phyloP scores from a whole-genome alignment of 768 basidiomycete species.

The Tulasnella sp. region DNA sequence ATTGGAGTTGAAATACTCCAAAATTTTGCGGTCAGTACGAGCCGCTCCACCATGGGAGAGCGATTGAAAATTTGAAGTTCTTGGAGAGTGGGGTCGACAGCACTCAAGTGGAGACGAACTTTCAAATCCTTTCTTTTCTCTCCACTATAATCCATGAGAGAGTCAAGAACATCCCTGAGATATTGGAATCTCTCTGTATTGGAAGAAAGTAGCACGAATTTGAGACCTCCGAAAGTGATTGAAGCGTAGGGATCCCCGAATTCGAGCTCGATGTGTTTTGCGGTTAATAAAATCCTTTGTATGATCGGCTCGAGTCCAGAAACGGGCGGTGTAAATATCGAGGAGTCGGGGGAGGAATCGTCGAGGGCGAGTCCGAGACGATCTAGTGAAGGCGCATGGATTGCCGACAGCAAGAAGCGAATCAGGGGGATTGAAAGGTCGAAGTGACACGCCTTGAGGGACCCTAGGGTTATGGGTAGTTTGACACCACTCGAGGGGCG shows the following conservation, averaged over 20 bases:
- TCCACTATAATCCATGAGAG: neutral
- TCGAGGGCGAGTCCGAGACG: neutral
- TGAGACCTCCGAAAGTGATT: neutral
- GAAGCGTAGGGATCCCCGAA: neutral
- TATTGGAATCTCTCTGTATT: neutral
- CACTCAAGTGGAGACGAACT: neutral
- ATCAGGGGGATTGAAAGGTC: neutral
- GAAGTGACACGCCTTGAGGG: neutral
- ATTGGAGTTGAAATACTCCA: neutral
- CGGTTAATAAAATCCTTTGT: neutral
- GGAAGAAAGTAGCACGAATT: neutral
- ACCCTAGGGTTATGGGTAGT: neutral
- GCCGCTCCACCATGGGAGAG: neutral
- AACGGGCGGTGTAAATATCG: neutral
- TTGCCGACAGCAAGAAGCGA: neutral
- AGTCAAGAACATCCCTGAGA: neutral
- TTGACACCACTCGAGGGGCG: neutral
- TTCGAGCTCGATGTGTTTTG: neutral
- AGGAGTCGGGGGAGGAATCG: neutral
- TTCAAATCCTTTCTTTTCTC: neutral
- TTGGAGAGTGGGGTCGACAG: neutral
- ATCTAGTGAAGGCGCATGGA: neutral
- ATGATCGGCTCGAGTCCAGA: neutral
- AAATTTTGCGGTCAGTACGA: neutral
- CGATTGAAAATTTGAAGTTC: neutral